Base-by-base conservation (phyloP, 2,329 filamentous ascomycete species). In the Diaporthe caulivora region DNA sequence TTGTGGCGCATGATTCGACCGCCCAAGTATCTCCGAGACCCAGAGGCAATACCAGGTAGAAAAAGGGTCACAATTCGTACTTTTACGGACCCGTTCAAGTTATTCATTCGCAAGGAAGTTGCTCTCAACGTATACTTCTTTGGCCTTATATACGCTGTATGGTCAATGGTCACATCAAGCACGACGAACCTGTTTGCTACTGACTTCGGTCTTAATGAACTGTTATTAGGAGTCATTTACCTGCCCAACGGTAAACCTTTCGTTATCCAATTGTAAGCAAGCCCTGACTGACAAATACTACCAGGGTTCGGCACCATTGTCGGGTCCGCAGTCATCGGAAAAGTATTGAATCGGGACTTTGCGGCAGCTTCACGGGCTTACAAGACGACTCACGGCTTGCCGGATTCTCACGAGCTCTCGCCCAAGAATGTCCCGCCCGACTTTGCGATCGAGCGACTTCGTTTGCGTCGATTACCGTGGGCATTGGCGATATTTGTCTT, bases 131-230 rank as follows among this genome's bases (percentile, higher is more conserved):
- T 87, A 0, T 77, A 85, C 65, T 88, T 83, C 64, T 84, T 85
- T 53, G 81, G 81, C 15, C 80, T 85, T 7, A 81, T 85, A 1
- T 88, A 87, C 75, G 82, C 85, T 0, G 81, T 86, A 18, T 87
- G 85, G 84, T 86, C 82, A n/a, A 87, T 87, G 85, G 83, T 87
- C 3, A 85, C 83, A 9, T 82, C 84, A 1, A 83, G 80, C 18
- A 86, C 85, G 1, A 83, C 84, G 75, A 77, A 79, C 2, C 68
- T 84, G 0, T 64, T 83, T 11, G 82, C 86, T 71, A 79, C 82
- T 53, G 71, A 77, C 1, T 80, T 80, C 44, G 64, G 70, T 1
- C 77, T 81, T 0, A 76, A 54, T 67, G 77, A 81, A 34, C 51
- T 77, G 1, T 55, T 76, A 1, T 62, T 80, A 5, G 79, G 79